Evolutionary conservation across 768 basidiomycete genomes (phyloP).

Genomic region (Xanthoconium purpureum): DNA sequence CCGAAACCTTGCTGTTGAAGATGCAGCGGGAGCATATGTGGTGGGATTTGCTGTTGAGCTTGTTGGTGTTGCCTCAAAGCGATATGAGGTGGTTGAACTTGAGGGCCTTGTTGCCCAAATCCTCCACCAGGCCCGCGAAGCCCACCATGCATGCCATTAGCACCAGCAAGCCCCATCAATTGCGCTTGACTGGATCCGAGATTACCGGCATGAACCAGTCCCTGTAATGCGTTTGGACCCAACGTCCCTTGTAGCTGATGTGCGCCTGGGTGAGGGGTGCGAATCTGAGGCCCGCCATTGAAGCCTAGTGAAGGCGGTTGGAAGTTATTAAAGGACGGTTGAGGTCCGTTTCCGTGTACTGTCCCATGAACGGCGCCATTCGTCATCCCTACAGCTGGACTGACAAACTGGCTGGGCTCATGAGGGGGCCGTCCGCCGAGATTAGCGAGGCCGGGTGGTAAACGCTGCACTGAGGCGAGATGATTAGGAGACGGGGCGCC

Average conservation of each 20-base stretch:
- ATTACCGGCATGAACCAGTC: slow-evolving; percentile 50
- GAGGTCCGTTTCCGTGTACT: slow-evolving; percentile 46
- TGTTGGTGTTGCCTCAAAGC: slow-evolving; percentile 34
- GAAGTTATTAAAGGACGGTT: slow-evolving; percentile 54
- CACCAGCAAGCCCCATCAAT: slow-evolving; percentile 43
- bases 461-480: slow-evolving; percentile 51
- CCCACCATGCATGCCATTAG: slow-evolving; percentile 45
- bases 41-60: slow-evolving; percentile 51
- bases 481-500: slow-evolving; percentile 65
- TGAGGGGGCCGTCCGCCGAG: slow-evolving; percentile 80
- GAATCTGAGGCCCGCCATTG: slow-evolving; percentile 41
- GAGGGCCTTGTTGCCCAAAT: slow-evolving; percentile 33
- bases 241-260: slow-evolving; percentile 50
- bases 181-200: slow-evolving; percentile 50
- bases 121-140: slow-evolving; percentile 47
- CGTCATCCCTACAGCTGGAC: slow-evolving; percentile 41
- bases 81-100: slow-evolving; percentile 31
- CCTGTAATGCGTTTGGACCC: slow-evolving; percentile 48
- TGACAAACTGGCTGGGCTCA: slow-evolving; percentile 64
- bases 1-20: slow-evolving; percentile 57
- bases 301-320: slow-evolving; percentile 45
- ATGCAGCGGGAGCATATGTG: slow-evolving; percentile 52
- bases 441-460: slow-evolving; percentile 80
- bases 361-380: slow-evolving; percentile 45
- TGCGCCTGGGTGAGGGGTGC: slow-evolving; percentile 45